phyloP scores from a whole-genome alignment of 805 yeast genomes.

The Sugiyamaella valdiviana region DNA sequence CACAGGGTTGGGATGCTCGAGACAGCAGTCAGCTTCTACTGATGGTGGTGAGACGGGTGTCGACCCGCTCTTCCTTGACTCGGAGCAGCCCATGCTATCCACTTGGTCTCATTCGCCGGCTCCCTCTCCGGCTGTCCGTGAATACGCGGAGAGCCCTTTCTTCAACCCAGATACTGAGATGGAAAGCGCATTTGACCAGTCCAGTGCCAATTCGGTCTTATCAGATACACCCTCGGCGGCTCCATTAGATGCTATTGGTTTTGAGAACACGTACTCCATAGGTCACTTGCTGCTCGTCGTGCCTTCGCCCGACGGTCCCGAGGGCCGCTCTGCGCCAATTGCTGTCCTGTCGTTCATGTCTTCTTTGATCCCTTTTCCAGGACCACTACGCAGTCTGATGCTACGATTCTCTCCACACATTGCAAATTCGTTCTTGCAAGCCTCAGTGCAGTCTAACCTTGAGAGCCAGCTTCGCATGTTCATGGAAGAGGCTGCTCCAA shows the following conservation, averaged over 20 bases:
- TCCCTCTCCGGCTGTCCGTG: constrained; percentile 29
- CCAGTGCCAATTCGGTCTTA: constrained; percentile 11
- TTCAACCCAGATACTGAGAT: constrained; percentile 18
- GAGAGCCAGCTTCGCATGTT: constrained; percentile 19
- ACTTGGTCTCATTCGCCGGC: constrained; percentile 32
- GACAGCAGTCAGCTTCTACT: background rate
- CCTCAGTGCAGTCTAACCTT: constrained; percentile 25
- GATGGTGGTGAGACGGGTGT: background rate
- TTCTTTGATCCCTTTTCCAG: constrained; percentile 29
- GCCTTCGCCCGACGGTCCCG: constrained; percentile 14
- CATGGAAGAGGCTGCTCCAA: background rate
- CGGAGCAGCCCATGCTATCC: constrained; percentile 26
- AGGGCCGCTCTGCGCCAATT: constrained; percentile 24
- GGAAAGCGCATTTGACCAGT: constrained; percentile 22
- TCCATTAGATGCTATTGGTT: constrained; percentile 29
- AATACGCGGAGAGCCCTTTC: constrained; percentile 25
- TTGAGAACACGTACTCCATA: constrained; percentile 28
- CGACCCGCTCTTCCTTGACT: constrained; percentile 23
- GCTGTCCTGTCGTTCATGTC: constrained; percentile 30
- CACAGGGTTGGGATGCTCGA: background rate
- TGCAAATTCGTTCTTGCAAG: constrained; percentile 26
- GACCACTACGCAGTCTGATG: constrained; percentile 20
- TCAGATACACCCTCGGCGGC: constrained; percentile 2
- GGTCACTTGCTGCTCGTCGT: constrained; percentile 28
- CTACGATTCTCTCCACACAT: constrained; percentile 28